Evolutionary conservation across 495 filamentous ascomycete species (phyloP), one percentile per base, ranked within the genome.

Genomic region (Terfezia boudieri): DNA sequence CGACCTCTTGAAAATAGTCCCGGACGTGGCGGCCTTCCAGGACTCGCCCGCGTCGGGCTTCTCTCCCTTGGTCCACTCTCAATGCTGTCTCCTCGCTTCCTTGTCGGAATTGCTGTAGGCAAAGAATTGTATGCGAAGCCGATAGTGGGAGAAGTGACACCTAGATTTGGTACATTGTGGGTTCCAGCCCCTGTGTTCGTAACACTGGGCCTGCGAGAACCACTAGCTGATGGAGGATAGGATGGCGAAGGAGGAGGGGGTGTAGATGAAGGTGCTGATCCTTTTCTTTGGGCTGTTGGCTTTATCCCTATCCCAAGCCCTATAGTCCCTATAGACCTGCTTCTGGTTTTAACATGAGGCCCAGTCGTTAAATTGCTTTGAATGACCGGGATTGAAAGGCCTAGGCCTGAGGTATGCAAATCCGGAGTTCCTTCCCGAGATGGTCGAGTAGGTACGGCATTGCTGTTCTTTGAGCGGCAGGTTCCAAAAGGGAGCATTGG

Each of bases 331-430:
- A 56, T 54, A 50, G 63, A 65, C 54, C 57, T 62, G 26, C 62
- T 65, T 23, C 63, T 55, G 9, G 62, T 58, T 38, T 59, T 65
- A 50, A 55, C 51, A 43, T 64, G 50, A 12, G 62, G 52, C 10
- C 55, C 61, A 23, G 58, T 60, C 12, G 41, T 46, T 20, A 46
- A 20, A 46, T 46, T 46, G 22, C 49, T 51, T 5, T 51, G 49
- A 17, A 51, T 56, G 17, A 50, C 55, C 9, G 62, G 61, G 38
- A 65, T 61, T 32, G 62, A 64, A 14, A 64, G 55, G 7, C 62
- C 62, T 7, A 64, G 53, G 0, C 62, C 62, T 14, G 56, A 36
- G 9, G 51, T n/a, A 36, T 56, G 51, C 38, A 56, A 54, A 14
- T 62, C 56, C 52, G 56, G 51, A 23, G 61, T 59, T 23, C 56